Percentiles rank a stretch among this genome's conserved stretches.
phyloP scores from a whole-genome alignment of 768 basidiomycete genomes.

The Cyathus striatus region DNA sequence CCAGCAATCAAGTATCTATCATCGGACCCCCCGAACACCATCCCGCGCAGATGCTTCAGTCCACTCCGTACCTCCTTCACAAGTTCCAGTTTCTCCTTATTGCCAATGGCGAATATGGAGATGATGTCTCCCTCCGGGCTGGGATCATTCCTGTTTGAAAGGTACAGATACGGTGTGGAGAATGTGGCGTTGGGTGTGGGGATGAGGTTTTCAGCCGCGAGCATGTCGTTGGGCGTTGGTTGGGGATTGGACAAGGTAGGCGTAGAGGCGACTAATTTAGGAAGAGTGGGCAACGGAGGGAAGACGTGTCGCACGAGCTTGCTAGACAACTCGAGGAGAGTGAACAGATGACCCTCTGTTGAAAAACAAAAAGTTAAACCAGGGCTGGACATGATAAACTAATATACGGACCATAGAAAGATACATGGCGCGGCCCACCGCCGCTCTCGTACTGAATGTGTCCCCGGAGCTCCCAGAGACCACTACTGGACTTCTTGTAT shows the following conservation, averaged over 20 bases:
- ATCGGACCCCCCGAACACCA: conserved; percentile 60
- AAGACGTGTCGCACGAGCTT: conserved; percentile 51
- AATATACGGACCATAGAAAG: conserved; percentile 46
- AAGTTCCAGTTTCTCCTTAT: conserved; percentile 39
- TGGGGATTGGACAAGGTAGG: conserved; percentile 44
- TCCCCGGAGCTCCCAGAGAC: conserved; percentile 45
- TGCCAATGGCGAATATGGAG: conserved; percentile 56
- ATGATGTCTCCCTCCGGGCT: conserved; percentile 67
- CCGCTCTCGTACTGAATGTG: conserved; percentile 47
- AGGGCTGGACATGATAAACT: background rate
- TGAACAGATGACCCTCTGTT: conserved; percentile 59
- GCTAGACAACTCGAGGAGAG: conserved; percentile 62
- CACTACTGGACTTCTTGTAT: conserved; percentile 36
- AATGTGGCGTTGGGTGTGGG: conserved; percentile 46
- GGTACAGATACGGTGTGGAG: conserved; percentile 58
- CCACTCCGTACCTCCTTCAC: conserved; percentile 65
- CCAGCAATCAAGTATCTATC: conserved; percentile 61
- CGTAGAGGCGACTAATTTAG: conserved; percentile 38
- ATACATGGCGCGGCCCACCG: conserved; percentile 69
- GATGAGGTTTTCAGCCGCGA: conserved; percentile 67
- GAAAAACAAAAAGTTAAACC: background rate
- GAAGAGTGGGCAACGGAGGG: conserved; percentile 32
- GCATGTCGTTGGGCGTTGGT: conserved; percentile 43
- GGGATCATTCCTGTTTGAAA: conserved; percentile 73
- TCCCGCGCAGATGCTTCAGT: conserved; percentile 63